These are phyloP conservation scores for Comarum palustre DNA, from an alignment of 306 rosid species.

Conservation along the genomic window DNA sequence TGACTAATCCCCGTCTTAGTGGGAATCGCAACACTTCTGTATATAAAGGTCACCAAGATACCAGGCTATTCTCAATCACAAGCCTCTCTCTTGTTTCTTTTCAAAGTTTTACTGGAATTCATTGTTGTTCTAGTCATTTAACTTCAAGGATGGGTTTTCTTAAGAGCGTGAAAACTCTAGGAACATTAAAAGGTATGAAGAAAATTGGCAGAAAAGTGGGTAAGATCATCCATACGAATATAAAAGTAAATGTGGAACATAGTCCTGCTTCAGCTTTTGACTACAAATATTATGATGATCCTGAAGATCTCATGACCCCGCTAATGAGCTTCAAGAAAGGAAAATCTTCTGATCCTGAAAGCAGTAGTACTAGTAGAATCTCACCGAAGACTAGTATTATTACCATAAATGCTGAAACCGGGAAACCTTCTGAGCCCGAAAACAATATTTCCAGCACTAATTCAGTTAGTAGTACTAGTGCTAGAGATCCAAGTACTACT, in stretches of 20 bases:
- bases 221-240: neutral
- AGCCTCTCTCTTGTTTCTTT: neutral
- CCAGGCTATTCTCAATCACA: neutral
- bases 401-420: constrained; percentile 6
- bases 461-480: neutral
- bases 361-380: neutral
- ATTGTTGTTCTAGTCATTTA: neutral
- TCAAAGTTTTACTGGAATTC: neutral
- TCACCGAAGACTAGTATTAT: neutral
- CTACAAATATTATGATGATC: neutral
- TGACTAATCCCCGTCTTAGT: neutral
- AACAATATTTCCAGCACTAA: neutral
- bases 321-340: neutral
- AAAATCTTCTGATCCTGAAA: neutral
- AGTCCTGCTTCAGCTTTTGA: neutral
- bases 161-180: neutral
- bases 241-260: neutral
- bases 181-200: neutral
- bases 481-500: neutral
- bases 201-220: neutral
- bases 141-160: neutral
- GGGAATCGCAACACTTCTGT: neutral
- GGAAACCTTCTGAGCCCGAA: neutral
- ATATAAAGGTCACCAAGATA: neutral
- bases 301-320: neutral